Percentiles rank a stretch among this genome's conserved stretches.
Conservation (phyloP, 805 yeast genomes). For the Danielozyma ontarioensis region DNA sequence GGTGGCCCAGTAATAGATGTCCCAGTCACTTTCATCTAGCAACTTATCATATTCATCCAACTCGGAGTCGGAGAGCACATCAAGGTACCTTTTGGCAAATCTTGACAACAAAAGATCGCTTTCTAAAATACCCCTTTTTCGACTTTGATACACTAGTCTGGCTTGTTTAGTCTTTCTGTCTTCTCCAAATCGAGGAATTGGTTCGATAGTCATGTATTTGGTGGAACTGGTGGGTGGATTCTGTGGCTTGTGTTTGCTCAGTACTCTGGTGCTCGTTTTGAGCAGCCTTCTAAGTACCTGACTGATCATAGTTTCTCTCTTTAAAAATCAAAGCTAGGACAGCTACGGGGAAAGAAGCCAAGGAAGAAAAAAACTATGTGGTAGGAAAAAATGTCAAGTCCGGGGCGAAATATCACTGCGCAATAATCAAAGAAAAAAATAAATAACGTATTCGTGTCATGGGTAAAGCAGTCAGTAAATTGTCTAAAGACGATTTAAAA, state of each 20-base stretch:
- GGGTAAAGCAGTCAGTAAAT: conserved; percentile 94
- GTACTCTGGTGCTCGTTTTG: not conserved
- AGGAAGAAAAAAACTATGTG: too few relatives aligned
- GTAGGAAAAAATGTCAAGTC: too few relatives aligned
- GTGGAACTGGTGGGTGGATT: not conserved
- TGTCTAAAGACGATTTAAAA: conserved; percentile 84
- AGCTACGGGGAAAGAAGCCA: too few relatives aligned
- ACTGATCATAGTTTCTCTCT: not conserved
- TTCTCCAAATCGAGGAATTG: conserved; percentile 74
- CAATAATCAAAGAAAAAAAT: too few relatives aligned
- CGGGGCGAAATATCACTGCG: too few relatives aligned
- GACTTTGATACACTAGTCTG: conserved; percentile 82
- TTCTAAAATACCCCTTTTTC: conserved; percentile 94
- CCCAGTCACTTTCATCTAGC: conserved; percentile 97
- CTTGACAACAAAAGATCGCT: conserved; percentile 81
- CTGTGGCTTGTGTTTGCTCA: not conserved
- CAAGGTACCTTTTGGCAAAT: conserved; percentile 74
- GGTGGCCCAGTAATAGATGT: conserved; percentile 97
- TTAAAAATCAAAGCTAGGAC: not conserved
- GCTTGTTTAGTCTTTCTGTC: conserved; percentile 70
- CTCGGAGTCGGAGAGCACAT: conserved; percentile 53
- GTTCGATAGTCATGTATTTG: conserved; percentile 58
- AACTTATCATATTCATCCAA: conserved; percentile 80
- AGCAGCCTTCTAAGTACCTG: not conserved
- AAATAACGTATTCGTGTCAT: too few relatives aligned